phyloP scores from a whole-genome alignment of 192 early-diverging fungal genomes.

The Rhizoclosmatium globosum region DNA sequence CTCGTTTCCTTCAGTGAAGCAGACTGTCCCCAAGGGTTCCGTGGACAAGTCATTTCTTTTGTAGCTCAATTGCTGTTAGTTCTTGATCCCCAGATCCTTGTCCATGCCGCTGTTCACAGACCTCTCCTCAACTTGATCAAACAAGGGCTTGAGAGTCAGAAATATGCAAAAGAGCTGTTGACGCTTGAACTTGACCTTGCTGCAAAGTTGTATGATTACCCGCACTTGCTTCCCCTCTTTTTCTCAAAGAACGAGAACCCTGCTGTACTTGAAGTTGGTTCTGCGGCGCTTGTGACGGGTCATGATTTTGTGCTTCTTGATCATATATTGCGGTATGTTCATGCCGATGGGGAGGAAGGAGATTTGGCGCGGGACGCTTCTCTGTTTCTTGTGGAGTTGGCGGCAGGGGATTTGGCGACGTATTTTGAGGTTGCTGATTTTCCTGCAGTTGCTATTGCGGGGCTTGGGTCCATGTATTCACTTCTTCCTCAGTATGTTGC shows the following conservation, averaged over 20 bases:
- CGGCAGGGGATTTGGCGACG: conserved; percentile 72
- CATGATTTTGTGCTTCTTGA: conserved; percentile 90
- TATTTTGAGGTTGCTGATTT: conserved; percentile 88
- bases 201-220: conserved; percentile 81
- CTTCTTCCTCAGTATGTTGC: conserved; percentile 77
- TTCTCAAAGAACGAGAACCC: conserved; percentile 62
- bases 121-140: conserved; percentile 81
- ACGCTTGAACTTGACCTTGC: conserved; percentile 79
- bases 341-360: conserved; percentile 78
- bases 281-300: conserved; percentile 30
- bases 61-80: conserved; percentile 83
- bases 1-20: conserved; percentile 80
- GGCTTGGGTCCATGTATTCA: conserved; percentile 88
- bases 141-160: conserved; percentile 56
- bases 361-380: conserved; percentile 89
- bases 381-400: conserved; percentile 85
- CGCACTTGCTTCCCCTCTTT: conserved; percentile 77
- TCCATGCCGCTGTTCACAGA: conserved; percentile 89
- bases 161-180: conserved; percentile 49
- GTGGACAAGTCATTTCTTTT: conserved; percentile 81
- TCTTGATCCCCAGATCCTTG: conserved; percentile 87
- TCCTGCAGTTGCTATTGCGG: conserved; percentile 80
- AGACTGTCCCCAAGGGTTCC: conserved; percentile 82
- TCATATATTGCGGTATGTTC: conserved; percentile 89
- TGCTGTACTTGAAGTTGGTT: conserved; percentile 3